These are phyloP conservation scores for Leccinum aurantiacum DNA, from an alignment of 768 basidiomycete species.

Conservation along the genomic window DNA sequence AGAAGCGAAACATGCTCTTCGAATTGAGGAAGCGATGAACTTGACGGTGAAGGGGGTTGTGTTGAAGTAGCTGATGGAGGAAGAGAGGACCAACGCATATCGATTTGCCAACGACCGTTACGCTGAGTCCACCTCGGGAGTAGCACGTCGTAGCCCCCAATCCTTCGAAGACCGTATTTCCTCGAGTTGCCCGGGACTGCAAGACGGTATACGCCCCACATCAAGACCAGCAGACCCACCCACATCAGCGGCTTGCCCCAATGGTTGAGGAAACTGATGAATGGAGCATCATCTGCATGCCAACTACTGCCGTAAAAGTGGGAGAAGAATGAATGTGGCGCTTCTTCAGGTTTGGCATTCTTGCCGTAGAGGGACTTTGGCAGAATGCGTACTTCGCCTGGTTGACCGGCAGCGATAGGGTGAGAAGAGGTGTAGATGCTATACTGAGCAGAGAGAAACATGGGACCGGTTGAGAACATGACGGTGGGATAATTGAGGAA, in stretches of 20 bases:
- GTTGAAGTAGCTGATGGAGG: conserved; percentile 42
- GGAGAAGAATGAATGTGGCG: conserved; percentile 91
- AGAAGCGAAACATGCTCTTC: conserved; percentile 54
- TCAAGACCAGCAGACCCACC: conserved; percentile 69
- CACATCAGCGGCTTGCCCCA: conserved; percentile 92
- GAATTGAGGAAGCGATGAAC: conserved; percentile 46
- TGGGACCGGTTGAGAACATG: conserved; percentile 99
- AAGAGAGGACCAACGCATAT: conserved; percentile 56
- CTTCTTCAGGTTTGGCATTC: conserved; percentile 80
- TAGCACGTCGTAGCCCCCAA: conserved; percentile 75
- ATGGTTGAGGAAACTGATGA: conserved; percentile 86
- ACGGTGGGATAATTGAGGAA: conserved; percentile 98
- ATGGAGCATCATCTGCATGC: conserved; percentile 98
- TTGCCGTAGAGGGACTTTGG: conserved; percentile 99
- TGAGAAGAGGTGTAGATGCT: conserved; percentile 79
- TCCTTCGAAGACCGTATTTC: conserved; percentile 55
- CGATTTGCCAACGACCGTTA: conserved; percentile 72
- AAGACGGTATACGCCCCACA: conserved; percentile 64
- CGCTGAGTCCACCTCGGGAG: conserved; percentile 72
- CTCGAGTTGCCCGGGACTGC: conserved; percentile 58
- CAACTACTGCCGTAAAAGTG: conserved; percentile 98
- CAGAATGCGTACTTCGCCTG: conserved; percentile 82
- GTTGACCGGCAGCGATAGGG: conserved; percentile 48
- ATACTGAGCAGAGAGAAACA: conserved; percentile 96
- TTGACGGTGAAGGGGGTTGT: conserved; percentile 46